phyloP scores from a whole-genome alignment of 2,329 filamentous ascomycete species.

The Celoporthe dispersa region DNA sequence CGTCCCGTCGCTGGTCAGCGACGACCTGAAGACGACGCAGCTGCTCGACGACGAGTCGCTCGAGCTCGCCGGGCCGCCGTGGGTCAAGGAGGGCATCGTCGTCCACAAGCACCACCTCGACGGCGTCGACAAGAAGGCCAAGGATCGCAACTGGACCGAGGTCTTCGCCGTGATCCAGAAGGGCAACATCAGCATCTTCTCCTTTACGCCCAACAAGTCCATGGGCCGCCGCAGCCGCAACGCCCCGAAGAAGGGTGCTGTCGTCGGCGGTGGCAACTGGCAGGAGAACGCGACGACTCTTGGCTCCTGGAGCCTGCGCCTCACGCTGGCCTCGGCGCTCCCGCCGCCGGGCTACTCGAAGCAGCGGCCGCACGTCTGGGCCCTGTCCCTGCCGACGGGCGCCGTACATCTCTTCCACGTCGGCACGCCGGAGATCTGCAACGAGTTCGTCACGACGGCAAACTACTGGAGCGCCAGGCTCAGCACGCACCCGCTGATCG shows the following conservation, averaged over 20 bases:
- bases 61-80: slow-evolving; percentile 90
- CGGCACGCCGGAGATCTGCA: slow-evolving; percentile 90
- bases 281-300: slow-evolving; percentile 93
- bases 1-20: slow-evolving; percentile 58
- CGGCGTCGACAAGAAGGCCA: slow-evolving; percentile 86
- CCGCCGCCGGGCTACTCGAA: slow-evolving; percentile 94
- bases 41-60: slow-evolving; percentile 91
- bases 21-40: slow-evolving; percentile 62
- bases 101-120: slow-evolving; percentile 97
- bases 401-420: slow-evolving; percentile 98
- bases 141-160: slow-evolving; percentile 92
- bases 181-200: slow-evolving; percentile 91
- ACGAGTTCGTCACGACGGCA: slow-evolving; percentile 90
- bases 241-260: slow-evolving; percentile 58
- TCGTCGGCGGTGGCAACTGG: slow-evolving; percentile 96
- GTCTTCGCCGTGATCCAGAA: slow-evolving; percentile 97
- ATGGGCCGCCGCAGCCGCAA: slow-evolving; percentile 56
- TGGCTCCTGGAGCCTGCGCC: slow-evolving; percentile 83
- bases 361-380: slow-evolving; percentile 89
- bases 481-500: slow-evolving; percentile 89
- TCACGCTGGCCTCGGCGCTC: slow-evolving; percentile 88
- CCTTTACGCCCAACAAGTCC: slow-evolving; percentile 83
- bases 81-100: slow-evolving; percentile 95
- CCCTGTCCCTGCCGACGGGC: slow-evolving; percentile 86
- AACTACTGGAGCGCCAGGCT: slow-evolving; percentile 98